Evolutionary conservation across 2,329 filamentous ascomycete species (phyloP).

Genomic region (Didymella exigua): DNA sequence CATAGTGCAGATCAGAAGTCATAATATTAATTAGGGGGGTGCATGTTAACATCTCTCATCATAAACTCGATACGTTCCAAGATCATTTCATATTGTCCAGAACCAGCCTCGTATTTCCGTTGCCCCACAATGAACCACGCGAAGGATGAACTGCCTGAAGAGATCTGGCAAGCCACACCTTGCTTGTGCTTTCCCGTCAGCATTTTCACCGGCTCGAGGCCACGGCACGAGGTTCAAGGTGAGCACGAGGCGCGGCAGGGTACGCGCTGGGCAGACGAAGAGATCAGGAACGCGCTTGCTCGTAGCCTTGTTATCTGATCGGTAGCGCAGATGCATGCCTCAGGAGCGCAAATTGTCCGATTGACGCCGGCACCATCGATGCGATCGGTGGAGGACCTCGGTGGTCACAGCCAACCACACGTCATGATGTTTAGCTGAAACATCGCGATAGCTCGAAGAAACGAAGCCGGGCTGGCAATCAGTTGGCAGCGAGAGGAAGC

Average conservation of each 20-base stretch:
- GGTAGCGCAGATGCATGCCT: not conserved
- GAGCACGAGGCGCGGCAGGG: not conserved
- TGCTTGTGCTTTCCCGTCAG: not conserved
- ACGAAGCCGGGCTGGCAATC: not conserved
- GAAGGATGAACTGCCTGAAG: slow-evolving; percentile 8
- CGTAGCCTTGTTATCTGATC: slow-evolving; percentile 11
- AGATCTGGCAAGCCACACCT: slow-evolving; percentile 8
- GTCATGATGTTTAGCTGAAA: not conserved
- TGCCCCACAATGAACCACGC: slow-evolving; percentile 1
- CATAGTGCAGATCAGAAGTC: not conserved
- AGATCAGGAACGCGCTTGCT: not conserved
- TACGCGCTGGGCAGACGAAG: not conserved
- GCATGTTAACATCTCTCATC: too few relatives aligned
- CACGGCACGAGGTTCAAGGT: not conserved
- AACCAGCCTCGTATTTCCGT: slow-evolving; percentile 1
- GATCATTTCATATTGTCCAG: not conserved
- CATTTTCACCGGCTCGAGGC: not conserved
- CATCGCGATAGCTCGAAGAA: not conserved
- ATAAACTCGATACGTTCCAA: slow-evolving; percentile 9
- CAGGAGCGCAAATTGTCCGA: not conserved
- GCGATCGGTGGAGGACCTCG: not conserved
- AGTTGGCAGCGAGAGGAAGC: not conserved
- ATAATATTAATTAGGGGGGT: too few relatives aligned
- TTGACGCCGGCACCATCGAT: not conserved
- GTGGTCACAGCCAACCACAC: slow-evolving; percentile 1